Evolutionary conservation across 192 early-diverging fungal species (phyloP).

Genomic region (Gryganskiella cystojenkinii): DNA sequence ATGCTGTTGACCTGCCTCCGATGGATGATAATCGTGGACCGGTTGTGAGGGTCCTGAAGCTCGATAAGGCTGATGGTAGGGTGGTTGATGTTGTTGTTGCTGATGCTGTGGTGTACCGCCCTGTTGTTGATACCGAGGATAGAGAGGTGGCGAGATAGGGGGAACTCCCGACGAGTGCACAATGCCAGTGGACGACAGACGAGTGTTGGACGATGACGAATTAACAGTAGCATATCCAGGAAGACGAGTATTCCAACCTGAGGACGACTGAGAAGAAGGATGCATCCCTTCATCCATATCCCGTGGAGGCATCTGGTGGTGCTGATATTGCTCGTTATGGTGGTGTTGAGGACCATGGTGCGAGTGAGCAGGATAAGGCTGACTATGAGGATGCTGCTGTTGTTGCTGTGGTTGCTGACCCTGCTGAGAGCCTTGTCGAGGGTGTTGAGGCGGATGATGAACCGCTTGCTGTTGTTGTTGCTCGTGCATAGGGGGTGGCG

Average conservation of each 20-base stretch:
- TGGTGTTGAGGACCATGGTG: conserved; percentile 41
- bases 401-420: conserved; percentile 16
- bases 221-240: conserved; percentile 40
- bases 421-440: conserved; percentile 5
- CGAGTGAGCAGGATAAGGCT: conserved; percentile 13
- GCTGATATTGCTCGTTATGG: conserved; percentile 15
- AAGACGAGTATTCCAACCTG: conserved; percentile 47
- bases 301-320: conserved; percentile 9
- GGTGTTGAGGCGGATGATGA: background rate
- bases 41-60: conserved; percentile 12
- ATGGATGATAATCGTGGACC: conserved; percentile 40
- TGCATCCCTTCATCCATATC: conserved; percentile 43
- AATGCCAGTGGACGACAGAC: conserved; percentile 41
- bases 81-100: background rate
- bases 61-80: conserved; percentile 34
- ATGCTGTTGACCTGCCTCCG: conserved; percentile 27
- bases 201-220: conserved; percentile 34
- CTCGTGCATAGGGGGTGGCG: conserved; percentile 30
- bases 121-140: conserved; percentile 34
- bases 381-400: conserved; percentile 14
- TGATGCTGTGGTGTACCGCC: background rate
- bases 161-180: conserved; percentile 36
- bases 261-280: conserved; percentile 26
- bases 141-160: conserved; percentile 21
- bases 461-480: conserved; percentile 10